Evolutionary conservation across 2,329 filamentous ascomycete species (phyloP), one percentile per base, ranked within the genome.

Genomic region (Trichoderma sp.): DNA sequence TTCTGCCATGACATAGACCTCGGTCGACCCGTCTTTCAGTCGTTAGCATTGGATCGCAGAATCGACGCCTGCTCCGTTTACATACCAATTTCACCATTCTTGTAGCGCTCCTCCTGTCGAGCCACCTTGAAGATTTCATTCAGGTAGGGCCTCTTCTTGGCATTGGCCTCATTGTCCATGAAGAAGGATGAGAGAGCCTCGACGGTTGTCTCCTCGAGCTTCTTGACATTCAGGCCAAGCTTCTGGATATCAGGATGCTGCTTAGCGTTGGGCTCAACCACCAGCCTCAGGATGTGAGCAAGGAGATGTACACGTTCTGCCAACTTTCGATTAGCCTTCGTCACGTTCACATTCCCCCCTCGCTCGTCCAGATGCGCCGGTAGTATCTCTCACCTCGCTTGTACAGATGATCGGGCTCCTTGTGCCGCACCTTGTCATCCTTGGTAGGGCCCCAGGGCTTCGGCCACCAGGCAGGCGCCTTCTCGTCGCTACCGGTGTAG

Each of bases 401-500:
- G 70, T 85, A 84, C 55, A 91, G 78, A 76, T 92, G 90, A 71
- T 92, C 90, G 0, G 90, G 90, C 74, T 92, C 90, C 71, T 85
- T 89, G 73, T 91, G 89, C 14, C 85, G 81, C 60, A 90, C 86
- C 50, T 80, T 81, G 54, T 85, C 80, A 43, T 83, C 79, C 64
- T 82, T 80, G 0, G 80, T 78, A 1, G 76, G 71, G 0, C 83
- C 79, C 81, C 83, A 82, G 7, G 80, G 77, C 72, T 83, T 80
- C 2, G 88, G 88, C 88, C 88, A 90, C 88, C 88, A 90, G 59
- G 84, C 83, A 0, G 88, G 86, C 1, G 84, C 84, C 69, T 85
- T 87, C 39, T 83, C 82, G 52, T 88, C 83, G 39, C 83, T 84
- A n/a, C 82, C 81, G 1, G 87, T 90, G 71, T 93, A 93, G 0